Percentiles rank a stretch among this genome's conserved stretches.
Conservation (phyloP, 441 rosid genomes). For the Gossypium davidsonii region DNA sequence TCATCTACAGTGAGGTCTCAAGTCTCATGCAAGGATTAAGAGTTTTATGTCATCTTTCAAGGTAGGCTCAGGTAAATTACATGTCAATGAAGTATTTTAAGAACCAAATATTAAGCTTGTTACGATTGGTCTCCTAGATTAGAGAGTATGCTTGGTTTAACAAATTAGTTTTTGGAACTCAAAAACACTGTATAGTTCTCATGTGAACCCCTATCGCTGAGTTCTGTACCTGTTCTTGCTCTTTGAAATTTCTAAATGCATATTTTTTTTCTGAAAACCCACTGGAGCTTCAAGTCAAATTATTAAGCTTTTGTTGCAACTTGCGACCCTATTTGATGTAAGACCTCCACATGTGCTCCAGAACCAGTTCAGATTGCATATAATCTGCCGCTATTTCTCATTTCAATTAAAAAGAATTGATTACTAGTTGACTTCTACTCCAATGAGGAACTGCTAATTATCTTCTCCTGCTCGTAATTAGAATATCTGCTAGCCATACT, state of each 20-base stretch:
- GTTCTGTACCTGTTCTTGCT: background rate
- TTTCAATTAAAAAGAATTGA: background rate
- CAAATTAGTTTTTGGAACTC: background rate
- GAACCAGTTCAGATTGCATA: background rate
- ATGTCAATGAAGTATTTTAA: background rate
- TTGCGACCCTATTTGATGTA: background rate
- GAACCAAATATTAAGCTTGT: background rate
- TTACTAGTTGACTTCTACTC: background rate
- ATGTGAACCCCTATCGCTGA: background rate
- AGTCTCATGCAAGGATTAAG: background rate
- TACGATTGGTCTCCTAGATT: background rate
- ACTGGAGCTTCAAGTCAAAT: background rate
- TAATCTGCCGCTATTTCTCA: background rate
- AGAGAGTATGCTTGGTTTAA: background rate
- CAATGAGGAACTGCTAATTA: background rate
- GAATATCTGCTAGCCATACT: background rate
- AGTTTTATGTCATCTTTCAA: background rate
- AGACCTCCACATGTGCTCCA: background rate
- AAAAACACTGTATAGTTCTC: background rate
- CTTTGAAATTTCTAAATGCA: background rate
- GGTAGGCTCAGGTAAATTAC: background rate
- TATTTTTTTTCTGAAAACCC: background rate
- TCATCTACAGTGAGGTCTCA: background rate
- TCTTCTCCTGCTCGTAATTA: background rate
- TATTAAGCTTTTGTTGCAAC: background rate